Evolutionary conservation across 202 grass and related monocot genomes (phyloP), one percentile per base, ranked within the genome.

Genomic region (Zizania palustris): DNA sequence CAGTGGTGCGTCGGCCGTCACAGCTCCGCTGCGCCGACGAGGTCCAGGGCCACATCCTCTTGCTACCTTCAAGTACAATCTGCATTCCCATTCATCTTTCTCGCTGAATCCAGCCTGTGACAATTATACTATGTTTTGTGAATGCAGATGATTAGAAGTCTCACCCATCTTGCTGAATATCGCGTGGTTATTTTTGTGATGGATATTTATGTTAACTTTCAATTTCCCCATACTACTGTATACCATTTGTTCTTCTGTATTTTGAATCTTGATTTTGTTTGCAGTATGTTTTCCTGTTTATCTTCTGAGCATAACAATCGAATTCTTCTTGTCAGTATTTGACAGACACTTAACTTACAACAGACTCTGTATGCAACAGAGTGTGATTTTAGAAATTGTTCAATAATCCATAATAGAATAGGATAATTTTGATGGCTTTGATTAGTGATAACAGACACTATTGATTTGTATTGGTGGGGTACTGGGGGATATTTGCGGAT

Each of bases 81-180:
- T 28, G 2, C 28, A 28, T 28, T 28, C 28, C 28, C 28, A 2
- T 28, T 28, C 28, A 28, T 28, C 28, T 28, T 2, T 28, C 0
- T 28, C 2, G 28, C 28, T 28, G 1, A 28, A 28, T 28, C 28
- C 28, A 28, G 28, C 28, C 28, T 28, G 28, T 28, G 28, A 28
- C 28, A 28, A 28, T 28, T 77, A 18, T 62, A 36, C 16, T 36
- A 20, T 71, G 33, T 28, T 82, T 72, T 66, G 7, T 72, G 9
- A 38, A 22, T 28, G 8, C 16, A 28, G 3, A 70, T 28, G 28
- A 28, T 28, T n/a, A n/a, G n/a, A n/a, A 42, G 12, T 42, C 37
- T 33, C 54, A 55, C 45, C 8, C 5, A 35, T 58, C 14, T 46
- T 51, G 59, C 7, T 49, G 1, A 60, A 72, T 81, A 58, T 63